A percentile compares a stretch with the other conserved stretches of the same genome.
These are phyloP conservation scores for Chenopodium quinoa DNA, from an alignment of 148 eudicot genomes.

Conservation along the genomic window DNA sequence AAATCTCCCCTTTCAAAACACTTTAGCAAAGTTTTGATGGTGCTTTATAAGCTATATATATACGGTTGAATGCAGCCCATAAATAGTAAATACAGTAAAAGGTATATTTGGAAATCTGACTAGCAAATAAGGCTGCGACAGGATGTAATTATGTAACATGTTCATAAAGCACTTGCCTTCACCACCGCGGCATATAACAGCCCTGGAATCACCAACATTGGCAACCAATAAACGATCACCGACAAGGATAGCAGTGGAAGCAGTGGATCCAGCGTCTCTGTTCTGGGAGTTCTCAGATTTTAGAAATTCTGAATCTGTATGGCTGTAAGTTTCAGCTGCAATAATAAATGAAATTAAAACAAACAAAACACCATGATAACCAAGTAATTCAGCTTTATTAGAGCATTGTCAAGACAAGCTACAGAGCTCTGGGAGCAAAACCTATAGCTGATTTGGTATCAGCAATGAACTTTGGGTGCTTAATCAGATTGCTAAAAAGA, in stretches of 20 bases:
- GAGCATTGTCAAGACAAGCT: not conserved
- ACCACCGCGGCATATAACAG: conserved; percentile 92
- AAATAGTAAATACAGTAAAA: not conserved
- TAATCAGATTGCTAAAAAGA: conserved; percentile 87
- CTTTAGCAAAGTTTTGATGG: not conserved
- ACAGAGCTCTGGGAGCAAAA: conserved; percentile 23
- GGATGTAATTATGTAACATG: not conserved
- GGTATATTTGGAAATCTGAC: not conserved
- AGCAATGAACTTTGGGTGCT: conserved; percentile 90
- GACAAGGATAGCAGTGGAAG: conserved; percentile 97
- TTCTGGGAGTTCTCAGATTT: conserved; percentile 85
- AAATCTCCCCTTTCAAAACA: too few relatives aligned
- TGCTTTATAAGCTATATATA: not conserved
- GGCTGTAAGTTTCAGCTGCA: conserved; percentile 91
- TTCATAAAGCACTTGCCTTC: conserved; percentile 48
- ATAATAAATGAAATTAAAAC: conserved; percentile 8
- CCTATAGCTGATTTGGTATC: conserved; percentile 97
- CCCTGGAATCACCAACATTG: conserved; percentile 97
- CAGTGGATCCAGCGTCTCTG: conserved; percentile 96
- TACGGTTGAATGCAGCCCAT: not conserved
- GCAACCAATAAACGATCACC: conserved; percentile 93
- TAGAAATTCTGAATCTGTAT: conserved; percentile 86
- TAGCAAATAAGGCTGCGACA: not conserved
- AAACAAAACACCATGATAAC: not conserved
- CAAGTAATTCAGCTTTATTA: not conserved